These are phyloP conservation scores for Vachellia collinsii DNA, from an alignment of 306 rosid species.

Conservation along the genomic window DNA sequence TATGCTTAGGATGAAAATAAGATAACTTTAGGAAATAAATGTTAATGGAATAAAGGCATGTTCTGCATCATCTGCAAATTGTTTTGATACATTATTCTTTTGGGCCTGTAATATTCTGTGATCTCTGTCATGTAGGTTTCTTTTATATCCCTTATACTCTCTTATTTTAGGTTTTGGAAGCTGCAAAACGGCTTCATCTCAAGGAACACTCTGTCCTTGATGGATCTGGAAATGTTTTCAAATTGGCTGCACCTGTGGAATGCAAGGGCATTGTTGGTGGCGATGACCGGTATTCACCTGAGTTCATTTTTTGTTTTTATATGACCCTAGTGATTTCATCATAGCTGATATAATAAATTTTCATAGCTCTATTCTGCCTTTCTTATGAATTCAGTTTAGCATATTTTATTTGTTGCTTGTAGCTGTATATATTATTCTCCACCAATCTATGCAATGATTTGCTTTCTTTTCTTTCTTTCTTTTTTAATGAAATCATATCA, in stretches of 20 bases:
- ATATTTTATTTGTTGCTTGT: conserved; percentile 4
- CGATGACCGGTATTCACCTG: conserved; percentile 78
- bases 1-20: conserved; percentile 6
- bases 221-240: conserved; percentile 87
- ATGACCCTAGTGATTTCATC: conserved; percentile 17
- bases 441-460: conserved; percentile 27
- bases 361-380: conserved; percentile 19
- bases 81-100: conserved; percentile 3
- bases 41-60: conserved; percentile 9
- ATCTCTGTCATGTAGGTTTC: conserved; percentile 10
- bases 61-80: conserved; percentile 20
- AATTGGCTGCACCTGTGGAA: conserved; percentile 98
- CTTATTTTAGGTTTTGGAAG: conserved; percentile 76
- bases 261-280: conserved; percentile 99
- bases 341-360: conserved; percentile 1
- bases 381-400: conserved; percentile 9
- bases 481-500: conserved; percentile 29
- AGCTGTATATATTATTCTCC: background rate
- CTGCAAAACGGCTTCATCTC: conserved; percentile 89
- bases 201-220: conserved; percentile 89
- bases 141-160: conserved; percentile 33
- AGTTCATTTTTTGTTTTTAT: conserved; percentile 28
- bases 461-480: conserved; percentile 16
- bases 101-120: background rate
- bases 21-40: background rate